Base-by-base conservation (phyloP, 202 grass and related monocot species). In the Brachypodium distachyon region DNA sequence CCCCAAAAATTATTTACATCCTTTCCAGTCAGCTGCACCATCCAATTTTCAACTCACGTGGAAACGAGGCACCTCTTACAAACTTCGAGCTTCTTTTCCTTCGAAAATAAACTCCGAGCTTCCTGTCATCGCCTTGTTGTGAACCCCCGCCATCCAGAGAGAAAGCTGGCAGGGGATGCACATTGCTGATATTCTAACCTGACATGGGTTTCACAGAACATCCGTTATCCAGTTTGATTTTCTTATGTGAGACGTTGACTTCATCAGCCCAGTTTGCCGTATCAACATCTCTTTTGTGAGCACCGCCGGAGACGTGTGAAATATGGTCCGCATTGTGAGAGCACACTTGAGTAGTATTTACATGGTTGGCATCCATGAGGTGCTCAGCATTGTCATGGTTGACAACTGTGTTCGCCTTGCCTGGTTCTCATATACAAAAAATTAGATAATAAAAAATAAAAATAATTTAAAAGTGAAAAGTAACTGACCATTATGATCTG, bases 141-240 rank as follows among this genome's bases (percentile, higher is more conserved):
- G 42, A 19, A 27, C 31, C 13, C 42, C 42, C 31, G 16, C 42
- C 42, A 48, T 69, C 42, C 27, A 69, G 26, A 69, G 66, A 46
- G 44, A 12, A 69, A 69, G 66, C 42, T 69, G 66, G 42, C 43
- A 69, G 26, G 43, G 66, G 66, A 38, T 68, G 27, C 21, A 42
- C 63, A 37, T 67, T 67, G 38, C 42, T 48, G 27, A 69, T 32
- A 47, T 74, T 81, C 55, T 83, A 65, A 18, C 47, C 9, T 49
- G 66, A 56, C 65, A 3, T 68, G 81, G 64, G 78, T 46, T 62
- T 64, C 48, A 32, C 16, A 81, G 77, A 9, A 4, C 32, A 75
- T 26, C 58, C 43, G 67, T 76, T 80, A 67, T 85, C 79, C 62
- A 78, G 41, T 76, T 87, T 86, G 60, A 78, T 65, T 85, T 85